Conservation (phyloP, 768 basidiomycete genomes). For the Symmetrospora coprosmae region DNA sequence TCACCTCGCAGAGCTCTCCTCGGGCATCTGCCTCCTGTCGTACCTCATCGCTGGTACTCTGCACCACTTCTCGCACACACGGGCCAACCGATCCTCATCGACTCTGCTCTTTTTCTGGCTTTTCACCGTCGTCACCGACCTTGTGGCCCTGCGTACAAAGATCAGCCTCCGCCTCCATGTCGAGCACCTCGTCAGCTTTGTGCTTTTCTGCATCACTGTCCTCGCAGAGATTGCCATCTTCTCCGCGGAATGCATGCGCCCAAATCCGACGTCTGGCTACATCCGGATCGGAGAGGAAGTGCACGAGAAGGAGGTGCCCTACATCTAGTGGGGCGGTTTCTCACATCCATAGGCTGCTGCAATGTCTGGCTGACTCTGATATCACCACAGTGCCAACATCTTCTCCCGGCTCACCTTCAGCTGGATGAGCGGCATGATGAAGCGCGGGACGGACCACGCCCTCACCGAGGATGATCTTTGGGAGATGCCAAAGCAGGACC, state of each 20-base stretch:
- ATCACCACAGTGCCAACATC: slow-evolving; percentile 33
- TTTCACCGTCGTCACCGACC: slow-evolving; percentile 44
- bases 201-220: slow-evolving; percentile 39
- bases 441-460: slow-evolving; percentile 40
- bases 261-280: slow-evolving; percentile 39
- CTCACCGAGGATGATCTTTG: slow-evolving; percentile 81
- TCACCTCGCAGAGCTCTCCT: background rate
- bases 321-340: slow-evolving; percentile 2
- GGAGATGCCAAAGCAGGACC: slow-evolving; percentile 39
- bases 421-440: slow-evolving; percentile 66
- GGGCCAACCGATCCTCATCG: slow-evolving; percentile 35
- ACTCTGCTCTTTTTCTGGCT: slow-evolving; percentile 73
- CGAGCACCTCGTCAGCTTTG: slow-evolving; percentile 30
- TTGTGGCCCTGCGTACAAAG: slow-evolving; percentile 51
- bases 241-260: slow-evolving; percentile 54
- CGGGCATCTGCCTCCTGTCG: background rate
- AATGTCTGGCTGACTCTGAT: slow-evolving; percentile 25
- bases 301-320: slow-evolving; percentile 1
- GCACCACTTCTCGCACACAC: slow-evolving; percentile 5
- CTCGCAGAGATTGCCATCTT: slow-evolving; percentile 46
- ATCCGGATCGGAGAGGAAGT: slow-evolving; percentile 24
- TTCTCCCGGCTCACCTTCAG: slow-evolving; percentile 48
- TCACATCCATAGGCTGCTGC: background rate
- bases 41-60: slow-evolving; percentile 2
- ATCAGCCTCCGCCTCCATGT: slow-evolving; percentile 25